Conservation (phyloP, 441 rosid genomes). For the Melastoma candidum region DNA sequence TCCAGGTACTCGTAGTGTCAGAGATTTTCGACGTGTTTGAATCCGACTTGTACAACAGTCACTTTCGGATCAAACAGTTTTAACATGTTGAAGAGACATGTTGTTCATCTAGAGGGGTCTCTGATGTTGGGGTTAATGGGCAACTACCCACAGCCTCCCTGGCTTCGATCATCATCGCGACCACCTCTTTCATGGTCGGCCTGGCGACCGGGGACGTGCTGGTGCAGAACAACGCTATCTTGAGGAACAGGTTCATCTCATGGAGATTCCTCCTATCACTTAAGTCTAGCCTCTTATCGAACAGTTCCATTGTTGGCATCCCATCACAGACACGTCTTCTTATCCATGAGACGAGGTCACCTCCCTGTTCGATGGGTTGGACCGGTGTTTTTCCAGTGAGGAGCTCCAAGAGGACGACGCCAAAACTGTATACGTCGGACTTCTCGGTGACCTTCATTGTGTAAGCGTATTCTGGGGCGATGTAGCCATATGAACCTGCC, state of each 20-base stretch:
- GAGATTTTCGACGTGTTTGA: too few relatives aligned
- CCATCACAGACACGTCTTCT: slow-evolving; percentile 34
- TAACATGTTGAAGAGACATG: slow-evolving; percentile 22
- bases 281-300: slow-evolving; percentile 33
- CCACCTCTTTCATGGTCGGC: slow-evolving; percentile 51
- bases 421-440: slow-evolving; percentile 51
- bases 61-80: too few relatives aligned
- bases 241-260: slow-evolving; percentile 41
- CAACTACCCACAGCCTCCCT: slow-evolving; percentile 25
- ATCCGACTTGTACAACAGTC: too few relatives aligned
- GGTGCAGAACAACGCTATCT: slow-evolving; percentile 53
- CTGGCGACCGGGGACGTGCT: slow-evolving; percentile 36
- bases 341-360: slow-evolving; percentile 43
- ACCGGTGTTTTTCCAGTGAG: slow-evolving; percentile 50
- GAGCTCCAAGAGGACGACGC: slow-evolving; percentile 46
- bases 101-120: slow-evolving; percentile 26
- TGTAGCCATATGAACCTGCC: slow-evolving; percentile 59
- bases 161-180: slow-evolving; percentile 44
- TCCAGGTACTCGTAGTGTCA: too few relatives aligned
- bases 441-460: slow-evolving; percentile 61
- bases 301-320: slow-evolving; percentile 27
- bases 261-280: slow-evolving; percentile 23
- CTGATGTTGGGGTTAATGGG: slow-evolving; percentile 28
- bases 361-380: slow-evolving; percentile 51
- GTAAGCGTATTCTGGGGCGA: slow-evolving; percentile 65